phyloP scores from a whole-genome alignment of 257 asterid genomes.

The Striga asiatica region DNA sequence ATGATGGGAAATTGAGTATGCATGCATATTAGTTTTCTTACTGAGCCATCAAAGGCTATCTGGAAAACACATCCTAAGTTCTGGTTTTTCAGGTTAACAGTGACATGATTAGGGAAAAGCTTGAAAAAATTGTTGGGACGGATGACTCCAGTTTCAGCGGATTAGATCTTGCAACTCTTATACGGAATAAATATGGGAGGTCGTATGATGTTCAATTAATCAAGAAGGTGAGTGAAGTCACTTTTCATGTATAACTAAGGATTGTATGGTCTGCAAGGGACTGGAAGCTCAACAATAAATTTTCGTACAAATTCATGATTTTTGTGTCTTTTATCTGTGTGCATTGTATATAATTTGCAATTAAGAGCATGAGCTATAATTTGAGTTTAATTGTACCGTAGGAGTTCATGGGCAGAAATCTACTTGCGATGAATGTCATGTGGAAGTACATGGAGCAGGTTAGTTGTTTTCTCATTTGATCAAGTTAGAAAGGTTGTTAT shows the following conservation, averaged over 20 bases:
- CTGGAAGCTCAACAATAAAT: not conserved
- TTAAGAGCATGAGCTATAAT: not conserved
- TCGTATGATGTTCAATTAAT: constrained; percentile 92
- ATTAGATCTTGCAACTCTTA: constrained; percentile 82
- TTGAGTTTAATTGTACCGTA: constrained; percentile 32
- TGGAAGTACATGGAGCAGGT: constrained; percentile 99
- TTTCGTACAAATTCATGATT: not conserved
- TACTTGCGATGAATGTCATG: constrained; percentile 94
- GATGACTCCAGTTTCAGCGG: constrained; percentile 92
- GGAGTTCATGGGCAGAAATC: constrained; percentile 98
- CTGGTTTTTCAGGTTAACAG: constrained; percentile 44
- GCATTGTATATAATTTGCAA: not conserved
- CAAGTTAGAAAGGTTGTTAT: not conserved
- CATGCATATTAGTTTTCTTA: not conserved
- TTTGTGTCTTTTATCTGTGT: not conserved
- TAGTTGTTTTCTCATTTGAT: constrained; percentile 10
- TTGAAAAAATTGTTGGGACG: constrained; percentile 66
- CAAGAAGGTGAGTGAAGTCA: constrained; percentile 59
- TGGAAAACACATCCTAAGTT: constrained; percentile 12
- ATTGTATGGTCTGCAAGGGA: not conserved
- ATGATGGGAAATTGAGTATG: not conserved
- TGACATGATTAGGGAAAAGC: constrained; percentile 51
- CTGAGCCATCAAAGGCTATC: not conserved
- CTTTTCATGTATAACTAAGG: not conserved
- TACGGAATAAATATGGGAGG: constrained; percentile 82